phyloP scores from a whole-genome alignment of 257 asterid genomes.

The Nicotiana tomentosiformis region DNA sequence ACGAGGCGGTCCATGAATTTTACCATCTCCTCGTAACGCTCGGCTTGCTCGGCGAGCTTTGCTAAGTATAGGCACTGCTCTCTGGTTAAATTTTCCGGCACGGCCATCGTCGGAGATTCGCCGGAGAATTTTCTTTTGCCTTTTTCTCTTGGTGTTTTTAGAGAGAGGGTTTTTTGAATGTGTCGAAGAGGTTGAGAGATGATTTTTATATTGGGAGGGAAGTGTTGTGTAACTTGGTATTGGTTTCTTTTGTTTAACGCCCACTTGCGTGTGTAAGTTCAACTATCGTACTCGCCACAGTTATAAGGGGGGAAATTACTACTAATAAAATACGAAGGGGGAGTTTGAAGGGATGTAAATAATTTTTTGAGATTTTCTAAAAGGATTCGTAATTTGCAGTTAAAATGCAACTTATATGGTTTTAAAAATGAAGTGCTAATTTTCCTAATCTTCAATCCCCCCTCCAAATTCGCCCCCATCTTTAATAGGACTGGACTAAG shows the following conservation, averaged over 20 bases:
- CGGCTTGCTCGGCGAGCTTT: constrained; percentile 69
- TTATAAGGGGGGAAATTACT: too few relatives aligned
- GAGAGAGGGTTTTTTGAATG: not conserved
- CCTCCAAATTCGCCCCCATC: too few relatives aligned
- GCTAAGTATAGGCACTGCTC: constrained; percentile 70
- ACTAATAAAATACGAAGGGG: too few relatives aligned
- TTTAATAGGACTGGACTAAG: too few relatives aligned
- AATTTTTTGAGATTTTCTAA: too few relatives aligned
- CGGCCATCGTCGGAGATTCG: constrained; percentile 19
- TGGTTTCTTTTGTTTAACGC: not conserved
- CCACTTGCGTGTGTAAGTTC: not conserved
- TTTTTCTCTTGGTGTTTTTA: not conserved
- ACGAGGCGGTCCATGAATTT: constrained; percentile 66
- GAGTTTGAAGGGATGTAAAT: too few relatives aligned
- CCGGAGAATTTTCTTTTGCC: not conserved
- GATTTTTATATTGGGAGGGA: not conserved
- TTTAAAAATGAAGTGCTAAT: too few relatives aligned
- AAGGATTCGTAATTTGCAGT: too few relatives aligned
- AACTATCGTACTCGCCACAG: not conserved
- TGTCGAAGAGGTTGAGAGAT: not conserved
- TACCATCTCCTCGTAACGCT: constrained; percentile 75
- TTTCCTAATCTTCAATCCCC: too few relatives aligned
- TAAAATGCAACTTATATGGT: too few relatives aligned
- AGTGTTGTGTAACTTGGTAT: not conserved
- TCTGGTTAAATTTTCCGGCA: constrained; percentile 28